Evolutionary conservation across 768 basidiomycete genomes (phyloP).

Genomic region (Dentipellis fragilis): DNA sequence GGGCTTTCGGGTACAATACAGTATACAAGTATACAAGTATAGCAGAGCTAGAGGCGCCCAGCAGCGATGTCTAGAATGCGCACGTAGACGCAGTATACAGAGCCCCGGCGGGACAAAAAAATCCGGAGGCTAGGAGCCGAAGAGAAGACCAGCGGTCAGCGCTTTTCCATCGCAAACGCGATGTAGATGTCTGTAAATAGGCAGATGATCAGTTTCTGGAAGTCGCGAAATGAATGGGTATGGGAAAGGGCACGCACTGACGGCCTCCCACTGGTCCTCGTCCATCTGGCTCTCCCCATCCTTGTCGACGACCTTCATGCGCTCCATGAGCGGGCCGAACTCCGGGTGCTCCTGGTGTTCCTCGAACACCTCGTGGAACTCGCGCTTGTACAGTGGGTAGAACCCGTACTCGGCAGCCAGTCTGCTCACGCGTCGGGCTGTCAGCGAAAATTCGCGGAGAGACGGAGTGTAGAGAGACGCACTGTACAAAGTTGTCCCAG

Average conservation of each 20-base stretch:
- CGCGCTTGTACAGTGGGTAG: constrained; percentile 64
- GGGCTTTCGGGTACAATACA: too few relatives aligned
- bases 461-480: constrained; percentile 17
- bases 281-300: constrained; percentile 89
- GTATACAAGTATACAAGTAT: too few relatives aligned
- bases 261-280: constrained; percentile 95
- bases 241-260: constrained; percentile 55
- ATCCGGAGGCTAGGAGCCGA: background rate
- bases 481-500: constrained; percentile 91
- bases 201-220: constrained; percentile 6
- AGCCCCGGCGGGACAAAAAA: background rate
- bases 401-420: constrained; percentile 79
- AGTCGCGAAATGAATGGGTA: background rate
- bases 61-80: too few relatives aligned
- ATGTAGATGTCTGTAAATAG: constrained; percentile 71
- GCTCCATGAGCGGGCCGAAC: constrained; percentile 71
- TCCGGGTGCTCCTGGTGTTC: constrained; percentile 75
- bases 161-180: constrained; percentile 85
- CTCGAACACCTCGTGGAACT: constrained; percentile 83
- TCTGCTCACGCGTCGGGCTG: constrained; percentile 27
- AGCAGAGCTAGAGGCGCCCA: too few relatives aligned
- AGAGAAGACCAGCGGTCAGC: constrained; percentile 14
- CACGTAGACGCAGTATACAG: too few relatives aligned
- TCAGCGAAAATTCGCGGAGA: constrained; percentile 9
- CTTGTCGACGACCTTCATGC: constrained; percentile 87